Evolutionary conservation across 371 early-diverging fungal species (phyloP), one percentile per base, ranked within the genome.

Genomic region (Zychaea mexicana): DNA sequence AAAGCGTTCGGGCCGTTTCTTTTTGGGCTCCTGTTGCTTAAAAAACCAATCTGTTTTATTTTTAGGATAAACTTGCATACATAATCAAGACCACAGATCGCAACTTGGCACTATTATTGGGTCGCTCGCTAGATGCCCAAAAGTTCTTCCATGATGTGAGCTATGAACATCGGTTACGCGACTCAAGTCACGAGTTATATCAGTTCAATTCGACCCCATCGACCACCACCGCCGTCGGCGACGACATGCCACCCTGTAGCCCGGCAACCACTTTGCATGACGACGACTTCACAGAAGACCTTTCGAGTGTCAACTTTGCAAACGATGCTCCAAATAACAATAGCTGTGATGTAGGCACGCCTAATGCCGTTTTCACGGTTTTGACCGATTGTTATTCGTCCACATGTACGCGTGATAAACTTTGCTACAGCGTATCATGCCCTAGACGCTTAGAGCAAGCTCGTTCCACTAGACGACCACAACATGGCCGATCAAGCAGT

Each of bases 321-420:
- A 57, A 28, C 60, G 38, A 47, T 17, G 53, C 21, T 21, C 17
- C 36, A 2, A 52, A 24, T 19, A n/a, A 22, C 15, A 72, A 73
- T 26, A 49, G 54, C 2, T 15, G n/a, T 42, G 15, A 42, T 42
- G n/a, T n/a, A n/a, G 68, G 57, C 2, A 61, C 77, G 19, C 90
- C 91, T 6, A 90, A 85, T 57, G 63, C 96, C 28, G 90, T 96
- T 0, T 95, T 95, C 74, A 93, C 94, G 0, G 76, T 91, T 10
- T 74, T 96, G 63, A 90, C 96, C 0, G 90, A 91, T 52, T 97
- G 97, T 71, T 96, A 95, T 73, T 92, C 94, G 22, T 93, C 96
- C 0, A 95, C 95, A 0, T 97, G 97, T 70, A 81, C 92, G 1
- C 72, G 82, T 17, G 91, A 88, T 22, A 83, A 70, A 42, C 71